A percentile compares a stretch with the other conserved stretches of the same genome.
phyloP scores from a whole-genome alignment of 257 asterid species.

The Przewalskia tangutica region DNA sequence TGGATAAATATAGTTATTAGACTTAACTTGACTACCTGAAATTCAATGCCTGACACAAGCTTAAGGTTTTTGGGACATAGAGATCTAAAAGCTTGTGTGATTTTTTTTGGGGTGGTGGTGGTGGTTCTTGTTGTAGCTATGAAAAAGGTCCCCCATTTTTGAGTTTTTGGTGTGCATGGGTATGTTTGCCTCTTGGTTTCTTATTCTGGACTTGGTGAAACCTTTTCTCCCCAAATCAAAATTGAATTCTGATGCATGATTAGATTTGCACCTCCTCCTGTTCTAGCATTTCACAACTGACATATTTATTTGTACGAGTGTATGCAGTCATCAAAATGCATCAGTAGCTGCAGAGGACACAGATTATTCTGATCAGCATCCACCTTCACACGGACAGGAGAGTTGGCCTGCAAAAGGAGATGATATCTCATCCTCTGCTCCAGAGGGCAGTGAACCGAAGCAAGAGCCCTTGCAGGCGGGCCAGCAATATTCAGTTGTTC shows the following conservation, averaged over 20 bases:
- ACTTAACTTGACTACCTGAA: neutral
- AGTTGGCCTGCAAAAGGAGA: slow-evolving; percentile 32
- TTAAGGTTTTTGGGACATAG: neutral
- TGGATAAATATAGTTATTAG: neutral
- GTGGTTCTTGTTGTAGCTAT: neutral
- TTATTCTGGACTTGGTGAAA: neutral
- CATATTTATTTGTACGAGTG: slow-evolving; percentile 6
- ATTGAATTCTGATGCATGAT: slow-evolving; percentile 8
- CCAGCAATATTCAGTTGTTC: slow-evolving; percentile 45
- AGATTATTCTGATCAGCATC: slow-evolving; percentile 40
- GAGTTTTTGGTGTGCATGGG: neutral
- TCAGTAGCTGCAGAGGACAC: slow-evolving; percentile 34
- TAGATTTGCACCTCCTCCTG: slow-evolving; percentile 1
- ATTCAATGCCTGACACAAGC: neutral
- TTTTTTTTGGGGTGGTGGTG: neutral
- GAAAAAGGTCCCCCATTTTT: neutral
- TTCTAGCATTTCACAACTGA: neutral
- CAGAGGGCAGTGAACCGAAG: slow-evolving; percentile 43
- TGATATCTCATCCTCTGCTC: slow-evolving; percentile 42
- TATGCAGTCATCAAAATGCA: slow-evolving; percentile 44
- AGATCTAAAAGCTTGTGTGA: neutral
- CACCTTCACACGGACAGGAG: slow-evolving; percentile 38
- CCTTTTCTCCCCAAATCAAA: slow-evolving; percentile 3
- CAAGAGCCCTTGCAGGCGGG: slow-evolving; percentile 47
- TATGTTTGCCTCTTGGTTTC: neutral